Conservation (phyloP, 2,329 filamentous ascomycete species). For the Sphaerulina vaccinii region DNA sequence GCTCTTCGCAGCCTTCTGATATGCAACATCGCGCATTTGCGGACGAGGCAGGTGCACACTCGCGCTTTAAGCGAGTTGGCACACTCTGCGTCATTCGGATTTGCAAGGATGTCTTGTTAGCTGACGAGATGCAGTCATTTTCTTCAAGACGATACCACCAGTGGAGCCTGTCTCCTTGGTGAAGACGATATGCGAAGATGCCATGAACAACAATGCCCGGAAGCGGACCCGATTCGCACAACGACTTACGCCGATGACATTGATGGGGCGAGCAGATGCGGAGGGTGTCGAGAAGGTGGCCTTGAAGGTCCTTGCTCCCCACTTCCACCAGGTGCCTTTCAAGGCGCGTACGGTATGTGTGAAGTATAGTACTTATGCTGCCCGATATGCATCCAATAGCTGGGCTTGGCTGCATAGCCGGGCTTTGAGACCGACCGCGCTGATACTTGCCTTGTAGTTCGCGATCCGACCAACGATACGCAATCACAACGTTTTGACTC, state of each 20-base stretch:
- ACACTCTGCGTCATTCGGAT: neutral
- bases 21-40: too few relatives aligned
- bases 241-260: conserved; percentile 59
- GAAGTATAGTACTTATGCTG: conserved; percentile 3
- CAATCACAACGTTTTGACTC: conserved; percentile 67
- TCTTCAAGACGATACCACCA: conserved; percentile 57
- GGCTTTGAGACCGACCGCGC: neutral
- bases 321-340: conserved; percentile 58
- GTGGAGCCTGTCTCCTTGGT: conserved; percentile 62
- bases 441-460: conserved; percentile 55
- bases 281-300: conserved; percentile 66
- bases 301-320: conserved; percentile 59
- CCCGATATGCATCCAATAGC: neutral
- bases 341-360: conserved; percentile 52
- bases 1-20: too few relatives aligned
- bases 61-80: too few relatives aligned
- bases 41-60: too few relatives aligned
- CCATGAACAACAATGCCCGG: conserved; percentile 48
- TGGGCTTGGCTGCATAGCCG: neutral
- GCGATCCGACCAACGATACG: conserved; percentile 79
- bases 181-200: conserved; percentile 58
- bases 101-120: neutral
- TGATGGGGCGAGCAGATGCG: conserved; percentile 65
- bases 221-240: conserved; percentile 60
- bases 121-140: conserved; percentile 49